phyloP scores from a whole-genome alignment of 768 basidiomycete genomes.

The Dendrothele bispora region DNA sequence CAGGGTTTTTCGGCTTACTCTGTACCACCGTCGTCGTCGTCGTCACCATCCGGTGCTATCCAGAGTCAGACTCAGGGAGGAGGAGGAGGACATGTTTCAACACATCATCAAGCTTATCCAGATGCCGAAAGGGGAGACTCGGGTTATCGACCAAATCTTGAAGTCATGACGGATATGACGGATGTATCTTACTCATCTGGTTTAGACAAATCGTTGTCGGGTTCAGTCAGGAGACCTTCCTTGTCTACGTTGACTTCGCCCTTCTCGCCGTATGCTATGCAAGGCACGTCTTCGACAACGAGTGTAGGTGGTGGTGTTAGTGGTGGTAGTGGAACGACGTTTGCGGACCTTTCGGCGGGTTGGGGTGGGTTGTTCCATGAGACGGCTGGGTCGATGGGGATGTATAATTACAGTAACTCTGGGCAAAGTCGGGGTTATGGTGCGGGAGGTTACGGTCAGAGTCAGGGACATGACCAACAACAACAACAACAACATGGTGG shows the following conservation, averaged over 20 bases:
- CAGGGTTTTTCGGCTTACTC: background rate
- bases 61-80: too few species aligned
- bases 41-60: too few species aligned
- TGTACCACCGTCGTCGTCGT: background rate
- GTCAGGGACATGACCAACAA: too few species aligned
- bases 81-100: too few species aligned
- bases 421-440: too few species aligned
- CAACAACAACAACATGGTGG: too few species aligned
- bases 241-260: background rate
- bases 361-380: constrained; percentile 41
- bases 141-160: too few species aligned
- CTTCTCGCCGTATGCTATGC: background rate
- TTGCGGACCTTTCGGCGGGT: constrained; percentile 31
- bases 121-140: too few species aligned
- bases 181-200: too few species aligned
- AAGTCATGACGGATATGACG: background rate
- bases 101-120: too few species aligned
- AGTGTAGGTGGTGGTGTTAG: background rate
- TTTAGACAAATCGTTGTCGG: background rate
- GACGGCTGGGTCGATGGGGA: constrained; percentile 24
- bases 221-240: background rate
- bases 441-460: background rate
- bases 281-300: background rate
- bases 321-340: constrained; percentile 17
- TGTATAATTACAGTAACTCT: background rate